Base-by-base conservation (phyloP, 352 stramenopile species). In the Phytophthora tubulina region DNA sequence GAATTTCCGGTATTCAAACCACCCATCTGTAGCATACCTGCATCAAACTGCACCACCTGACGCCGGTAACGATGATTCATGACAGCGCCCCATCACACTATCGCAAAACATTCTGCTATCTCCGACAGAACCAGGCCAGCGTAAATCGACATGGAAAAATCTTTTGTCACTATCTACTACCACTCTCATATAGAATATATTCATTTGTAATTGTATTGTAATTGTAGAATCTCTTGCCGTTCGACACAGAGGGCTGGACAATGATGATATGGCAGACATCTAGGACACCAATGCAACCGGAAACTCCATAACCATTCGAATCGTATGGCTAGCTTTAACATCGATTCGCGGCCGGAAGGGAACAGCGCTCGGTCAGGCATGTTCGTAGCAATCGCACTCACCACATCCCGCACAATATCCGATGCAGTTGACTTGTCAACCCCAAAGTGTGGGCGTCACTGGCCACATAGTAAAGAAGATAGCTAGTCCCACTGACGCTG, bases 171-270 rank as follows among this genome's bases (percentile, higher is more conserved):
- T 15, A 17, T 63, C 55, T 3, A 54, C 42, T 8, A 54, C 55
- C 13, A 32, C 42, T 3, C 55, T 63, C 55, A 63, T 54, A 36
- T 54, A 7, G 42, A 63, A n/a, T 63, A 63, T 3, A 63, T 54
- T n/a, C 41, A 42, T 17, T 21, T 21, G 21, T 21, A 21, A 21
- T 21, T 21, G 21, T 21, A 21, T 63, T 63, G 38, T 32, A 15
- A 13, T 63, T 54, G 32, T 38, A 63, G n/a, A 54, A 54, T 11
- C 46, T 63, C 31, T 52, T 36, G 31, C 42, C 54, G 15, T 46
- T 63, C 35, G 3, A 45, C 15, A 42, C 15, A 13, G 55, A 33
- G 9, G 55, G 55, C 32, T 63, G 55, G 8, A 27, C 31, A 17
- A 46, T 53, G 0, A 42, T 31, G 3, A 54, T 63, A 54, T 63